Evolutionary conservation across 129 eudicot species (phyloP).

Genomic region (Gnaphalium uliginosum): DNA sequence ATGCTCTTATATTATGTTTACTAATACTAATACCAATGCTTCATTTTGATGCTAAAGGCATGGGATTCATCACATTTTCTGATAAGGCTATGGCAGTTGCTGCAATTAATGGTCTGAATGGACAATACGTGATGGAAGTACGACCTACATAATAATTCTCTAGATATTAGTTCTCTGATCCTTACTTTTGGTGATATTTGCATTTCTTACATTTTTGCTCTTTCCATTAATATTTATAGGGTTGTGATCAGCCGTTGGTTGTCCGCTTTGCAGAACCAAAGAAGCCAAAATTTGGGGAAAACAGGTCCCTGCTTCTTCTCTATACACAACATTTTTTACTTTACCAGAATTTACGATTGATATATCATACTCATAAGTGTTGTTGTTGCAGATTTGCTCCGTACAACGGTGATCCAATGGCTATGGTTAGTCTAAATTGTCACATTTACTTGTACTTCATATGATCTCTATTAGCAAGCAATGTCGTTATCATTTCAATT

Average conservation of each 20-base stretch:
- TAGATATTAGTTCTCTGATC: constrained; percentile 5
- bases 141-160: constrained; percentile 26
- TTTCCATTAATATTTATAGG: constrained; percentile 42
- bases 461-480: not conserved
- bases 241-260: constrained; percentile 76
- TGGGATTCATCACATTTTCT: constrained; percentile 69
- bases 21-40: not conserved
- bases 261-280: constrained; percentile 92
- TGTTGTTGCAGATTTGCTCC: constrained; percentile 52
- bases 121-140: constrained; percentile 73
- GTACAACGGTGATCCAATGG: constrained; percentile 33
- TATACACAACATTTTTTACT: constrained; percentile 4
- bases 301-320: constrained; percentile 50
- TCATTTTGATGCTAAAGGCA: constrained; percentile 57
- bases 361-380: not conserved
- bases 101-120: constrained; percentile 75
- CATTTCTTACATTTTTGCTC: constrained; percentile 11
- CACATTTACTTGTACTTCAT: not conserved
- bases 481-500: not conserved
- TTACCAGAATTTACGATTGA: constrained; percentile 12
- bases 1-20: constrained; percentile 6
- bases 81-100: constrained; percentile 69
- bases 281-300: constrained; percentile 74
- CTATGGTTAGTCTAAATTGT: constrained; percentile 32
- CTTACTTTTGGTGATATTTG: constrained; percentile 13